Evolutionary conservation across 495 filamentous ascomycete genomes (phyloP).

Genomic region (Achaetomiella virescens): DNA sequence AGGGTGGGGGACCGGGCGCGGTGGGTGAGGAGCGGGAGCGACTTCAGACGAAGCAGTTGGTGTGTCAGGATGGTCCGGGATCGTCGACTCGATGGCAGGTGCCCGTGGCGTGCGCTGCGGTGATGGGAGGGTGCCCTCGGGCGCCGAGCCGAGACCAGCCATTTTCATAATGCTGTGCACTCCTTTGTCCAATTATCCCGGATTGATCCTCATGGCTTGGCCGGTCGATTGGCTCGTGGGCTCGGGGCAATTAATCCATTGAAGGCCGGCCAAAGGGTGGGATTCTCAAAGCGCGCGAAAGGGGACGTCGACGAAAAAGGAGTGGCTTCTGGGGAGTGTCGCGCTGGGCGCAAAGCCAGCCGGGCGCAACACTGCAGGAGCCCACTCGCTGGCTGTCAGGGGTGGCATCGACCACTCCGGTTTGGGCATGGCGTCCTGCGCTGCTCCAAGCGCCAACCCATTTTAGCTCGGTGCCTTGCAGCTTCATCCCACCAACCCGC

Average conservation of each 20-base stretch:
- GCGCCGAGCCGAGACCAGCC: background rate
- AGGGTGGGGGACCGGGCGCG: slow-evolving; percentile 19
- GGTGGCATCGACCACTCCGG: too few relatives aligned
- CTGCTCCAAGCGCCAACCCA: too few relatives aligned
- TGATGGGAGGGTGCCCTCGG: background rate
- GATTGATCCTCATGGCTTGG: too few relatives aligned
- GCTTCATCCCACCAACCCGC: background rate
- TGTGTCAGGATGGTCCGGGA: slow-evolving; percentile 19
- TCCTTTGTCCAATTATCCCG: too few relatives aligned
- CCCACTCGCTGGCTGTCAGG: too few relatives aligned
- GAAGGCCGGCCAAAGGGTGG: background rate
- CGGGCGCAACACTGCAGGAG: too few relatives aligned
- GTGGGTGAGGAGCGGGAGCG: slow-evolving; percentile 10
- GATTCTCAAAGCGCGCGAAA: too few relatives aligned
- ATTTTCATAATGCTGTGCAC: background rate
- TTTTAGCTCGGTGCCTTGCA: background rate
- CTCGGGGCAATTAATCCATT: too few relatives aligned
- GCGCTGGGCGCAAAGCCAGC: background rate
- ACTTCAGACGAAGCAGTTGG: slow-evolving; percentile 25
- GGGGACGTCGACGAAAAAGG: background rate
- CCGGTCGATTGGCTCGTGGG: too few relatives aligned
- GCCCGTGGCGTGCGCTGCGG: background rate
- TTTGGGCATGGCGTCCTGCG: too few relatives aligned
- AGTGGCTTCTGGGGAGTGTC: too few relatives aligned
- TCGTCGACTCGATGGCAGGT: background rate